These are phyloP conservation scores for Medicago ruthenica DNA, from an alignment of 306 rosid genomes.

Conservation along the genomic window DNA sequence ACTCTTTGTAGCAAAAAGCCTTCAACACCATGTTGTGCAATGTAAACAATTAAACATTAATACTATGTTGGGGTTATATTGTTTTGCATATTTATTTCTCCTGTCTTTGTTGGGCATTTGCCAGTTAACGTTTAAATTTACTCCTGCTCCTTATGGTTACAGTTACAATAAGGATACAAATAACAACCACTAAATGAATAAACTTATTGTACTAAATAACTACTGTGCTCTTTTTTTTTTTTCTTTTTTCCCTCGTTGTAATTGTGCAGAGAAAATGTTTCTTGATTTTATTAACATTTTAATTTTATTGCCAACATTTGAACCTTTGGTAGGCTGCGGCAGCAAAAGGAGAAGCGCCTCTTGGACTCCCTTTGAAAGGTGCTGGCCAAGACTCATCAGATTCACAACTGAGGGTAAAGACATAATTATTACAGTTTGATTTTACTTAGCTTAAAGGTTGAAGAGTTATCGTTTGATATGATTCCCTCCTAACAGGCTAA, in stretches of 20 bases:
- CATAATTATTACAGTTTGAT: conserved; percentile 35
- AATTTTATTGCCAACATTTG: conserved; percentile 35
- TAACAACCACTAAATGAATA: conserved; percentile 18
- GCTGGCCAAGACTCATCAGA: conserved; percentile 98
- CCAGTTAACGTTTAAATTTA: not conserved
- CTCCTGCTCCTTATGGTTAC: conserved; percentile 6
- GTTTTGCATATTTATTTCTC: not conserved
- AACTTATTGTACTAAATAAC: conserved; percentile 17
- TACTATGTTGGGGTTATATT: not conserved
- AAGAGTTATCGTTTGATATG: conserved; percentile 33
- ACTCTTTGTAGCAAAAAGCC: too few species aligned
- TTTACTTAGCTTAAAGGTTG: conserved; percentile 28
- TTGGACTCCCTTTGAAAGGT: conserved; percentile 97
- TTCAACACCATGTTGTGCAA: too few species aligned
- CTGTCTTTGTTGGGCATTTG: conserved; percentile 26
- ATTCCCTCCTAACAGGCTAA: conserved; percentile 60
- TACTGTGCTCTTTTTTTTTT: not conserved
- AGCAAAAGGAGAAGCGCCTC: conserved; percentile 99
- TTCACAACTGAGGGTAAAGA: conserved; percentile 67
- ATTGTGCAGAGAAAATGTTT: conserved; percentile 14
- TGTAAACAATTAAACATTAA: too few species aligned
- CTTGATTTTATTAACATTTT: conserved; percentile 13
- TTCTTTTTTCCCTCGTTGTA: not conserved
- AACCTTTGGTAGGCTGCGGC: conserved; percentile 87
- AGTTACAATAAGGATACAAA: conserved; percentile 9